Percentiles rank a stretch among this genome's conserved stretches.
These are phyloP conservation scores for Dicorynia guianensis DNA, from an alignment of 306 rosid genomes.

Conservation along the genomic window DNA sequence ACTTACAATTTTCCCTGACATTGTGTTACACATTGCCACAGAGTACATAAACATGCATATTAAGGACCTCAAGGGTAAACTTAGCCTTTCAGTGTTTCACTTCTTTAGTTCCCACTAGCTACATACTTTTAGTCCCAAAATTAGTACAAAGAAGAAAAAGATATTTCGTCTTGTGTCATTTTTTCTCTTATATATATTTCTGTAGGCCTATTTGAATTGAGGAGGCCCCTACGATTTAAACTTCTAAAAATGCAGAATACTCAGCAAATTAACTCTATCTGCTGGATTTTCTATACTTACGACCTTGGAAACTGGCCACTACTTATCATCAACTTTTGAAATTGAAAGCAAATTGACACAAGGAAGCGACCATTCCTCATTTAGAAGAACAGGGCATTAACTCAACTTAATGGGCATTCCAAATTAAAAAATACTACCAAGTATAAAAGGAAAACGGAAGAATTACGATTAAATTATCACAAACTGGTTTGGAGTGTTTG, in stretches of 20 bases:
- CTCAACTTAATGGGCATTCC: background rate
- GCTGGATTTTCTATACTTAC: no score
- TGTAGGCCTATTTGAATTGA: background rate
- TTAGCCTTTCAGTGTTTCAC: background rate
- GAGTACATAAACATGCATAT: background rate
- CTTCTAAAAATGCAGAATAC: slow-evolving; percentile 12
- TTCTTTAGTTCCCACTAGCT: background rate
- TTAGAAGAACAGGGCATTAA: background rate
- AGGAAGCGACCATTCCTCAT: background rate
- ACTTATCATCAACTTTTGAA: background rate
- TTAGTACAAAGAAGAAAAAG: background rate
- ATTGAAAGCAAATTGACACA: background rate
- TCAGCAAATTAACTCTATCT: background rate
- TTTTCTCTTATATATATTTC: slow-evolving; percentile 2
- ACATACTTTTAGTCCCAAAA: background rate
- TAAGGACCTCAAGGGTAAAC: background rate
- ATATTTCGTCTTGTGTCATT: slow-evolving; percentile 1
- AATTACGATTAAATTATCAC: no score
- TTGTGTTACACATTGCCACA: slow-evolving; percentile 2
- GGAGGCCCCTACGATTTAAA: background rate
- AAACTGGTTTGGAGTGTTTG: no score
- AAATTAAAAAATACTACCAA: background rate
- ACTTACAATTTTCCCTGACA: slow-evolving; percentile 6
- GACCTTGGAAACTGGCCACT: no score
- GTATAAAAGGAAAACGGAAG: no score